Evolutionary conservation across 2,329 filamentous ascomycete genomes (phyloP), one percentile per base, ranked within the genome.

Genomic region (Aureobasidium subglaciale): DNA sequence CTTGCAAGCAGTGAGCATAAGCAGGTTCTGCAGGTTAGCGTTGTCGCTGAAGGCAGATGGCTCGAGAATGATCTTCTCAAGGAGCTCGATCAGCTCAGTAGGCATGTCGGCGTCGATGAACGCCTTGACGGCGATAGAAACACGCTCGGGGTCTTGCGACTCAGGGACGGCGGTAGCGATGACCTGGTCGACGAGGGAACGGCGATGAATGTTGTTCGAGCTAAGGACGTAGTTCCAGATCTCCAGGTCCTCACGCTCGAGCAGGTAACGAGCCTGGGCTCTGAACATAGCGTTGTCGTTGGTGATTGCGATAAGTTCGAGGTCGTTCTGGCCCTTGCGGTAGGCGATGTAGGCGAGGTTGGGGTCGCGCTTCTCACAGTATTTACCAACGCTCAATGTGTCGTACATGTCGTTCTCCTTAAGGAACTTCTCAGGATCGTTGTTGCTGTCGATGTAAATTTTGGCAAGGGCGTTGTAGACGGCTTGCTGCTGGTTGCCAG

Each of bases 201-300:
- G 86, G 38, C 93, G 87, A 70, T 97, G 90, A 60, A 96, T 83
- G 73, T 99, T 99, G 80, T 96, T 97, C 64, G 90, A 85, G 70
- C 87, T 96, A 30, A 99, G 80, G 13, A 97, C 93, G 68, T 96
- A 99, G 52, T 81, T 79, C 95, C 95, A 99, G 45, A 99, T 84
- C 70, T 99, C 93, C 2, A 78, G 71, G 66, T 99, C 93, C 34
- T 88, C 87, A 62, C 93, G 86, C 66, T 96, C 91, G 52, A 99
- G 78, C 22, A 99, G 80, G 72, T 99, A 99, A 34, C 93, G 87
- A 57, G 91, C 92, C 73, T 99, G 93, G n/a, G 88, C 88, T 65
- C 91, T 87, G 81, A 96, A 99, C 93, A 99, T 99, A n/a, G 89
- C 86, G 75, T 99, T 99, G 74, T 99, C 95, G 65, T 97, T 99